A percentile compares a stretch with the other conserved stretches of the same genome.
Conservation (phyloP, 2,329 filamentous ascomycete species). For the Pestalotiopsis sp. region DNA sequence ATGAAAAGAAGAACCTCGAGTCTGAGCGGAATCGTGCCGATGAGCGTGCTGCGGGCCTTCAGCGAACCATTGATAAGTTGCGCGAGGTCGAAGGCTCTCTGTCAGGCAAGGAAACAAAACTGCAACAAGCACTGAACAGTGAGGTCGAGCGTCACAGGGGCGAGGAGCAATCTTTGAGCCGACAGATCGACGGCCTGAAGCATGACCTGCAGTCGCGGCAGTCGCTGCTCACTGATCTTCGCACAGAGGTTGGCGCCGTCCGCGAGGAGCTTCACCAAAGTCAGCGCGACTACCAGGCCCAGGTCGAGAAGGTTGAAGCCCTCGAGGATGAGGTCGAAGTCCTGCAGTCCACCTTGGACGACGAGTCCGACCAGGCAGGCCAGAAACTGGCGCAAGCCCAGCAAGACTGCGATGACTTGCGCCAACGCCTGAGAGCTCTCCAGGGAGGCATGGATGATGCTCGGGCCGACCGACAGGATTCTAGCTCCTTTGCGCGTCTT, state of each 20-base stretch:
- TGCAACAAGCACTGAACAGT: constrained; percentile 70
- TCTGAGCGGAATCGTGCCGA: constrained; percentile 68
- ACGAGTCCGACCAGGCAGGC: constrained; percentile 64
- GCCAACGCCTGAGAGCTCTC: constrained; percentile 34
- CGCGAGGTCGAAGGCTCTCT: constrained; percentile 69
- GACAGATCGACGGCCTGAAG: constrained; percentile 76
- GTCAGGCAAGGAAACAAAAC: constrained; percentile 67
- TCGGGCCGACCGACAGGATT: constrained; percentile 10
- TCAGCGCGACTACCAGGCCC: constrained; percentile 62
- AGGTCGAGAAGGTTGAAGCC: constrained; percentile 67
- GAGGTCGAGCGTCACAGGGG: constrained; percentile 73
- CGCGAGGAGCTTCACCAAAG: constrained; percentile 73
- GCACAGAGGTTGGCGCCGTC: constrained; percentile 66
- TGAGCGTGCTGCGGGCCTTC: constrained; percentile 67
- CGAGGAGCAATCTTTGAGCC: constrained; percentile 70
- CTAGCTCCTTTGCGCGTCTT: constrained; percentile 52
- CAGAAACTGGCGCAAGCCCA: constrained; percentile 47
- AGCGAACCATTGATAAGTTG: constrained; percentile 71
- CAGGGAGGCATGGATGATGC: constrained; percentile 20
- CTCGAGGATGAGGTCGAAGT: constrained; percentile 80
- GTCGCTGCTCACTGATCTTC: constrained; percentile 65
- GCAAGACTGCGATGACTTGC: constrained; percentile 45
- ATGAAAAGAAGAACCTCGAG: constrained; percentile 65
- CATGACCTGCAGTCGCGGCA: constrained; percentile 71
- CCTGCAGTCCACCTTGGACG: constrained; percentile 66